These are phyloP conservation scores for Tricholoma sp. DNA, from an alignment of 768 basidiomycete species.

Conservation along the genomic window DNA sequence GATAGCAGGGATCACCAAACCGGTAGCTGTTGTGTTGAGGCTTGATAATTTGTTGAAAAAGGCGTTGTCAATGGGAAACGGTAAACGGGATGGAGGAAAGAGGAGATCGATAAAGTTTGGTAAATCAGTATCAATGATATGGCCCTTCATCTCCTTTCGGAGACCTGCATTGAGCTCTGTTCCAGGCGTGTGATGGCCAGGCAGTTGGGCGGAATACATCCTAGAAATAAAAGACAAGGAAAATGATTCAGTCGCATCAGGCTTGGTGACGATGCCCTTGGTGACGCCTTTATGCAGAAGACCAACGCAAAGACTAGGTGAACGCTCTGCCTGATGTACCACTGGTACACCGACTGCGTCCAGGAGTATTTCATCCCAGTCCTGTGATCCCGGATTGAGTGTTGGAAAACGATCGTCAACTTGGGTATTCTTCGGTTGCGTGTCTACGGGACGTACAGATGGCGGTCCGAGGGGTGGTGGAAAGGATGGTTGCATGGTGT, in stretches of 20 bases:
- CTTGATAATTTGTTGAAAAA: too few relatives aligned
- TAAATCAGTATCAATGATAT: too few relatives aligned
- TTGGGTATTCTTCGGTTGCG: not conserved
- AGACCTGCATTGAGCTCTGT: not conserved
- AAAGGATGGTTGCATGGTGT: not conserved
- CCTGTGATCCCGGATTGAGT: not conserved
- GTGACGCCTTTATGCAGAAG: not conserved
- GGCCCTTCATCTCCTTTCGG: not conserved
- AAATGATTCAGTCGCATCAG: not conserved
- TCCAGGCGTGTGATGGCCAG: not conserved
- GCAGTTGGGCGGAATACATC: not conserved
- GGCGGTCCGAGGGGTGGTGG: not conserved
- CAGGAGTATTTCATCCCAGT: not conserved
- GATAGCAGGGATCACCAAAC: too few relatives aligned
- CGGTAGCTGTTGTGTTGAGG: too few relatives aligned
- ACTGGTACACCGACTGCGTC: not conserved
- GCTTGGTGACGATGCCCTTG: not conserved
- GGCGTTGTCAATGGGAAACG: too few relatives aligned
- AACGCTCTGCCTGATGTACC: not conserved
- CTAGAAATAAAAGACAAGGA: not conserved
- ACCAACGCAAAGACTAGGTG: not conserved
- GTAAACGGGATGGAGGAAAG: too few relatives aligned
- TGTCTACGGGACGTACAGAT: not conserved
- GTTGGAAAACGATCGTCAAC: not conserved
- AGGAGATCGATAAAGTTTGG: too few relatives aligned